Conservation (phyloP, 2,329 filamentous ascomycete species). For the Fusarium sp. region DNA sequence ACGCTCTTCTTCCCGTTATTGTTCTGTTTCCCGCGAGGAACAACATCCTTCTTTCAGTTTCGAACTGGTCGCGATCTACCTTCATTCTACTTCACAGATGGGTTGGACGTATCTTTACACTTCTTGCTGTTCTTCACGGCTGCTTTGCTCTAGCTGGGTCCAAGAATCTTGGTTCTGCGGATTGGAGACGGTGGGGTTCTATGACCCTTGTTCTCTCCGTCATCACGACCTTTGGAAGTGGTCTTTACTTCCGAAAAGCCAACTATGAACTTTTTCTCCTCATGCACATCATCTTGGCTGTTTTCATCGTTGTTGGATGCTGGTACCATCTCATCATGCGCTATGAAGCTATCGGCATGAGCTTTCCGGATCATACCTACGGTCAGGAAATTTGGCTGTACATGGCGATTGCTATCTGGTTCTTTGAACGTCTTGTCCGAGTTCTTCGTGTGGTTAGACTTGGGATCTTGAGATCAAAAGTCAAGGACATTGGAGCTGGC, state of each 20-base stretch:
- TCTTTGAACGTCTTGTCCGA: slow-evolving; percentile 46
- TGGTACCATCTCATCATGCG: slow-evolving; percentile 56
- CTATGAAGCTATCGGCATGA: slow-evolving; percentile 39
- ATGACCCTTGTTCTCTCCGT: neutral
- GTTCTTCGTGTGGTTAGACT: slow-evolving; percentile 34
- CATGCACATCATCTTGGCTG: slow-evolving; percentile 55
- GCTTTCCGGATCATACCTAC: slow-evolving; percentile 47
- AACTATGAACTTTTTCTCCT: slow-evolving; percentile 60
- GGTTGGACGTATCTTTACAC: slow-evolving; percentile 10
- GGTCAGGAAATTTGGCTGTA: slow-evolving; percentile 56
- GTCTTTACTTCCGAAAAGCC: slow-evolving; percentile 47
- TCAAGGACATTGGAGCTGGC: slow-evolving; percentile 13
- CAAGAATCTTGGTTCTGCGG: neutral
- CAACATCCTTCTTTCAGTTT: slow-evolving; percentile 2
- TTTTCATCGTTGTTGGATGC: slow-evolving; percentile 55
- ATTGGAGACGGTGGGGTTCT: slow-evolving; percentile 10
- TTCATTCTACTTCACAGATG: slow-evolving; percentile 16
- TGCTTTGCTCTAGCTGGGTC: neutral
- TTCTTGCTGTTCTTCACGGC: slow-evolving; percentile 3
- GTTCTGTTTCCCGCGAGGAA: slow-evolving; percentile 10
- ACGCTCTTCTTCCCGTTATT: slow-evolving; percentile 3
- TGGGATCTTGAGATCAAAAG: slow-evolving; percentile 36
- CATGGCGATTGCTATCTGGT: slow-evolving; percentile 47
- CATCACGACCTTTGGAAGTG: slow-evolving; percentile 3
- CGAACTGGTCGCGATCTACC: slow-evolving; percentile 8